Base-by-base conservation (phyloP, 768 basidiomycete genomes). In the Tulasnella sp. region DNA sequence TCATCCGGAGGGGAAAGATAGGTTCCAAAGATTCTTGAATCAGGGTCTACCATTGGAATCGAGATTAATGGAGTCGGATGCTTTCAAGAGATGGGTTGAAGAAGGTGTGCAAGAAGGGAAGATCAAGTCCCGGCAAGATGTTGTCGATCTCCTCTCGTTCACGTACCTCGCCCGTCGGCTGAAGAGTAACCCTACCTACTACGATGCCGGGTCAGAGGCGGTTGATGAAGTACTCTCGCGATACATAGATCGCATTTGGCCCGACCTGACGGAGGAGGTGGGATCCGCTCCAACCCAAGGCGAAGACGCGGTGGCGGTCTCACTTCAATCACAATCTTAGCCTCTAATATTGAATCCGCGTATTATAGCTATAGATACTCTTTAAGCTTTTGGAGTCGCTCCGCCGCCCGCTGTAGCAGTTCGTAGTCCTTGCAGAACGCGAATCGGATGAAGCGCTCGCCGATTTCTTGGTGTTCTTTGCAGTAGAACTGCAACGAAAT, bases 361-460 rank as follows among this genome's bases (percentile, higher is more conserved):
- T 72, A 39, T 39, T 73, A 19, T 31, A 12, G 1, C 74, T 80
- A 72, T 62, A 92, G 85, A 85, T 89, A 97, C 78, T 94, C 89
- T 83, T 89, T 90, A 81, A 99, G 86, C 34, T 86, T 87, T 84
- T 92, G 88, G 27, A 99, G 86, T n/a, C 95, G 90, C 83, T 94
- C 92, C 34, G 91, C 92, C n/a, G 98, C 98, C 31, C 86, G 87
- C 80, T 87, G 89, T 21, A 99, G 88, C 0, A 95, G 97, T 56
- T 94, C 94, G 27, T 91, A 81, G 83, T 99, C 97, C 84, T 99
- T 99, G 88, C 98, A 98, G 88, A 98, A 96, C 1, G 96, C 93
- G 84, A 99, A 98, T 78, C 95, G 90, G 31, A 90, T 91, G 83
- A 92, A 97, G 72, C 88, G 91, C 85, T 97, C 96, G 38, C 97